These are phyloP conservation scores for Candida tibetensis DNA, from an alignment of 805 yeast species.

Conservation along the genomic window DNA sequence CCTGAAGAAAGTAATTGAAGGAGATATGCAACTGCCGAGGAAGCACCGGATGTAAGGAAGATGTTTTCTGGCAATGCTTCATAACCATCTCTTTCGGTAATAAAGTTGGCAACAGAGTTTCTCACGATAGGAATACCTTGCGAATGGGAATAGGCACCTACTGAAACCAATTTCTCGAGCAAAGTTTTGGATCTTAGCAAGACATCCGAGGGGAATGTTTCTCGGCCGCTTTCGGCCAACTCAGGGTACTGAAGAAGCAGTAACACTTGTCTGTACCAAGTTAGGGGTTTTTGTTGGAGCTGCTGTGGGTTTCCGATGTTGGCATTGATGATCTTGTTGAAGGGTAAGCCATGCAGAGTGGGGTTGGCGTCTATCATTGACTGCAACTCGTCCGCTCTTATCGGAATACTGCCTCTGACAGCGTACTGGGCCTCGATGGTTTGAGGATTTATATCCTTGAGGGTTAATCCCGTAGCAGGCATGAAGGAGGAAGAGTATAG, in stretches of 20 bases:
- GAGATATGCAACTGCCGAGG: constrained; percentile 84
- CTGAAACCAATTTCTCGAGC: constrained; percentile 65
- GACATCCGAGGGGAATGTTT: constrained; percentile 60
- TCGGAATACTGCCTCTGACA: constrained; percentile 92
- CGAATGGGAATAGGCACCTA: constrained; percentile 94
- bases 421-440: constrained; percentile 91
- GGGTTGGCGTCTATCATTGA: constrained; percentile 45
- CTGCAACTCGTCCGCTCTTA: constrained; percentile 82
- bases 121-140: constrained; percentile 80
- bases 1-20: constrained; percentile 69
- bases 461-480: constrained; percentile 17
- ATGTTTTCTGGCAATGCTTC: constrained; percentile 66
- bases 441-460: constrained; percentile 60
- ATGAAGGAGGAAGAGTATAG: constrained; percentile 14
- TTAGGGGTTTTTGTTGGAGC: constrained; percentile 87
- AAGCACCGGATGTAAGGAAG: constrained; percentile 90
- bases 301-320: constrained; percentile 99
- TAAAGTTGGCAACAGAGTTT: constrained; percentile 76
- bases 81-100: constrained; percentile 71
- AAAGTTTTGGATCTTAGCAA: constrained; percentile 64
- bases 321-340: constrained; percentile 74
- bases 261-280: constrained; percentile 92
- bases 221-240: constrained; percentile 35
- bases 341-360: constrained; percentile 67
- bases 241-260: constrained; percentile 84